These are phyloP conservation scores for Plasmodium vivax DNA, from an alignment of 169 alveolate genomes.

Conservation along the genomic window DNA sequence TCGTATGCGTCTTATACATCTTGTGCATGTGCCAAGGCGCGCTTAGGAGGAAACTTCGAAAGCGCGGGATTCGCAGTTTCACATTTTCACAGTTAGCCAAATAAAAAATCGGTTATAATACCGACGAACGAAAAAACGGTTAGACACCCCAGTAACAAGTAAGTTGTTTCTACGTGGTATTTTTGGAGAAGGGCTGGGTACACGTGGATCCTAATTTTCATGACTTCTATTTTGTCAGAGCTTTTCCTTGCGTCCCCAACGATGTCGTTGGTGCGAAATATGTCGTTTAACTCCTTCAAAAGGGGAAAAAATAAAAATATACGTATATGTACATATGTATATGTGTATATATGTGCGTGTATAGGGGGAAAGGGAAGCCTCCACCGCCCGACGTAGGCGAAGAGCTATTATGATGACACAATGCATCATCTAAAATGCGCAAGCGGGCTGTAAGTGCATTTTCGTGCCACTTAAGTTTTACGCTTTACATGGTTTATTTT, in stretches of 20 bases:
- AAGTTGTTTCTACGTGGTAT: constrained; percentile 74
- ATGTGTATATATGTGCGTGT: not conserved
- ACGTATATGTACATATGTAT: not conserved
- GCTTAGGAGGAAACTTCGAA: not conserved
- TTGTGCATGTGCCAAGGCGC: not conserved
- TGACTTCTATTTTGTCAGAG: constrained; percentile 67
- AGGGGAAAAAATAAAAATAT: not conserved
- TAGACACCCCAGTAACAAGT: constrained; percentile 58
- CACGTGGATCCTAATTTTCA: constrained; percentile 72
- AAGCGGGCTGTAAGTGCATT: not conserved
- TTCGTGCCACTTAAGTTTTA: not conserved
- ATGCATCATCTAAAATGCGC: not conserved
- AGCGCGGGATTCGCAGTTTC: not conserved
- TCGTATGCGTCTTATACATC: not conserved
- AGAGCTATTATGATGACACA: not conserved
- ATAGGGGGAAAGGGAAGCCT: not conserved
- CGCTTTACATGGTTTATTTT: not conserved
- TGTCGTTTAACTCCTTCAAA: constrained; percentile 59
- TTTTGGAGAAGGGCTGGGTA: constrained; percentile 69
- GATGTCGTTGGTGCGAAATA: constrained; percentile 13
- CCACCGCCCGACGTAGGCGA: not conserved
- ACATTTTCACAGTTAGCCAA: constrained; percentile 7
- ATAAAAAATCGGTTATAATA: constrained; percentile 67
- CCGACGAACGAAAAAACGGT: constrained; percentile 65
- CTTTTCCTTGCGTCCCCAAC: constrained; percentile 15